Evolutionary conservation across 1,284 basidiomycete genomes (phyloP), one percentile per base, ranked within the genome.

Genomic region (Cutaneotrichosporon arboriforme): DNA sequence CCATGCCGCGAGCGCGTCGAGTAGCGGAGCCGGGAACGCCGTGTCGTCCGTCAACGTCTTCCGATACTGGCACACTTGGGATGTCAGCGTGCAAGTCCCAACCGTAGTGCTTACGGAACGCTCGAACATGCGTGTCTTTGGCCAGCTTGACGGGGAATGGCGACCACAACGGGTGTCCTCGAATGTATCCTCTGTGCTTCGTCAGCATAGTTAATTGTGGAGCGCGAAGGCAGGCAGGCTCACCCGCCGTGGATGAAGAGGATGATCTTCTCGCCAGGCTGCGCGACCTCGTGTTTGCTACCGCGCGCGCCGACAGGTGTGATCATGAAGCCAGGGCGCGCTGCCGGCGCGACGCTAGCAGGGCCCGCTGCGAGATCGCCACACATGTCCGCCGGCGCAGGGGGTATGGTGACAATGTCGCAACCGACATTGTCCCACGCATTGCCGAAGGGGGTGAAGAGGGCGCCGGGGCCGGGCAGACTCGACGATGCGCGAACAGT

Each of bases 221-320:
- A 26, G 1, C 9, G 4, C 14, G 9, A 12, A 7, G 15, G 3
- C 10, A n/a, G 8, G 1, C 14, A 15, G 5, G 37, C 56, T 43
- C 38, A 55, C 53, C 57, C 57, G 33, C 59, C 51, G 26, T 46
- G 51, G 31, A 64, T 54, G 51, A 67, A 67, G 18, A 67, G 44
- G n/a, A 67, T 55, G 7, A 65, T 57, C 57, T 54, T 61, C 39
- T 65, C 65, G 5, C 52, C 59, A 12, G 47, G 38, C 31, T 36
- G n/a, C 1, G 65, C 65, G 26, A 12, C 33, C 12, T 52, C 34
- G 21, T 26, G 18, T 10, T 45, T 31, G 2, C 46, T 52, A 17
- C 47, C 57, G 18, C 3, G n/a, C 1, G 51, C 17, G 2, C 39
- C 58, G 5, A 41, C 23, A 0, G 66, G 64, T 1, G 50, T 50